Evolutionary conservation across 306 rosid genomes (phyloP).

Genomic region (Nissolia schottii): DNA sequence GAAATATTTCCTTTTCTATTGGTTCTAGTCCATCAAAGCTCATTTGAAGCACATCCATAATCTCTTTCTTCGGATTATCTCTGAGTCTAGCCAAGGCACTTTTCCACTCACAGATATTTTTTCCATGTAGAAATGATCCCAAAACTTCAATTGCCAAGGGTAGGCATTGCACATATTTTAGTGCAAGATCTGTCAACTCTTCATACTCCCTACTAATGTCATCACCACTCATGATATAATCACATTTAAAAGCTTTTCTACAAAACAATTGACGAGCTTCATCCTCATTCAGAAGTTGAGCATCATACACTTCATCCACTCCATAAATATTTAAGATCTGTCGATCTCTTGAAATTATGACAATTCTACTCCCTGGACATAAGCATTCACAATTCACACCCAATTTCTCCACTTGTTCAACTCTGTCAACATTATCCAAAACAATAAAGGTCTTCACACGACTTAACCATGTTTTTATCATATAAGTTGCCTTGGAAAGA

Average conservation of each 20-base stretch:
- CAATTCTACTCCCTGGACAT: neutral
- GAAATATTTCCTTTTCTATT: neutral
- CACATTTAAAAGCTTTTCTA: neutral
- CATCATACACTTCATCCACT: neutral
- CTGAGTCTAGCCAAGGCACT: neutral
- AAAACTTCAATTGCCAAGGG: conserved; percentile 8
- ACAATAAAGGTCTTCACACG: neutral
- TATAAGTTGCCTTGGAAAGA: neutral
- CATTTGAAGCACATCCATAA: neutral
- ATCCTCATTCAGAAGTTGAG: neutral
- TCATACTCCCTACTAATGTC: neutral
- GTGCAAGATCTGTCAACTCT: neutral
- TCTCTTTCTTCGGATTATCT: neutral
- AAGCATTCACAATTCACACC: neutral
- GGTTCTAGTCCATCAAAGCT: neutral
- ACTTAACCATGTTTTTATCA: neutral
- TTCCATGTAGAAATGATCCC: neutral
- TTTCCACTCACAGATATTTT: neutral
- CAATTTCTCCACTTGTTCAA: neutral
- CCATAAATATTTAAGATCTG: neutral
- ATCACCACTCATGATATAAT: neutral
- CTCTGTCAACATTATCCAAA: conserved; percentile 3
- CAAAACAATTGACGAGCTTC: neutral
- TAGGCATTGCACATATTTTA: neutral
- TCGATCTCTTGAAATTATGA: neutral